Evolutionary conservation across 805 yeast genomes (phyloP), one percentile per base, ranked within the genome.

Genomic region (Kodamaea leandrae): DNA sequence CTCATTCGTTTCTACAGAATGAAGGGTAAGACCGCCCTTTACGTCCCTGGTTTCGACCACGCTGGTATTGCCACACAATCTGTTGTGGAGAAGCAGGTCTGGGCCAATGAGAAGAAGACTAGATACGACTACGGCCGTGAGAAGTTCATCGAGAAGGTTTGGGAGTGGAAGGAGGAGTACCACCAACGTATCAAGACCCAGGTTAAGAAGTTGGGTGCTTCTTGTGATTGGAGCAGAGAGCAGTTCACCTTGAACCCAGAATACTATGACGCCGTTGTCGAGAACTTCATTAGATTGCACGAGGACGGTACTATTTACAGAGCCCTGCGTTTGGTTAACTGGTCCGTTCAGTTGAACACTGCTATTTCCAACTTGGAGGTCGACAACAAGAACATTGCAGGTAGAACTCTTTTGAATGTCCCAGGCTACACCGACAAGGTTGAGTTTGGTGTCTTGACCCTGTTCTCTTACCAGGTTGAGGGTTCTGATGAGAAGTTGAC

Each of bases 21-120:
- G 99, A 83, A 82, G 66, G 98, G 98, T 41, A 86, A 87, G 67
- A 89, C 98, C 41, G 90, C 89, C 10, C 71, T 93, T 48, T 93
- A 84, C 67, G 64, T 93, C 43, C 98, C 98, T 36, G 99, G 99
- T 35, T 93, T 93, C 59, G 99, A 93, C 68, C 99, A 93, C 61
- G 99, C 99, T 26, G 99, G 99, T 76, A 93, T 93, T 64, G 95
- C 96, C 32, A 93, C 99, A 8, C 99, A 93, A 68, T 86, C 96
- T 13, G 98, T 93, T 51, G 98, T 93, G 49, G 99, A 93, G 71
- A 93, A 93, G 68, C 90, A 83, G 72, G 65, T 93, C 28, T 88
- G 96, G 96, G 86, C 88, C 41, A 78, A 79, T 51, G 87, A 87
- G 58, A 77, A 82, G 68, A 77, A 83, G 61, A 89, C 98, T 39